Conservation (phyloP, 768 basidiomycete species). For the Pleurotus salmoneostramineus region DNA sequence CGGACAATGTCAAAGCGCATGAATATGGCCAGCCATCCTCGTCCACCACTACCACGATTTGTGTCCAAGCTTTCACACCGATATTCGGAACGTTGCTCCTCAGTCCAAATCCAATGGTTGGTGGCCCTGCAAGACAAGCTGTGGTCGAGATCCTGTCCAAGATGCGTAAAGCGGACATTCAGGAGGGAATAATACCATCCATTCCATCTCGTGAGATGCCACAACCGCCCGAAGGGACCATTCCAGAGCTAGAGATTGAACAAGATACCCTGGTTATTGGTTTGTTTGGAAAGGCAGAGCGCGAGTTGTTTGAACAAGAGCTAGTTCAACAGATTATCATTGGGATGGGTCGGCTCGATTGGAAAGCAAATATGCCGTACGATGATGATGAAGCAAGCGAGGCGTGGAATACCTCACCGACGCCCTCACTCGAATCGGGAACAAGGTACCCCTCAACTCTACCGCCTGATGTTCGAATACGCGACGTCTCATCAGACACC, state of each 20-base stretch:
- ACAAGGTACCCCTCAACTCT: background rate
- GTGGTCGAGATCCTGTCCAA: conserved; percentile 77
- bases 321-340: conserved; percentile 84
- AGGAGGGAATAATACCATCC: conserved; percentile 21
- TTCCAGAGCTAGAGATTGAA: too few relatives aligned
- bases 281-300: conserved; percentile 51
- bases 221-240: too few relatives aligned
- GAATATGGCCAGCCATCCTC: conserved; percentile 28
- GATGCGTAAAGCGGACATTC: conserved; percentile 58
- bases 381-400: conserved; percentile 18
- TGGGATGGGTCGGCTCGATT: conserved; percentile 78
- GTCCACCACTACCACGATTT: conserved; percentile 44
- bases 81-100: conserved; percentile 87
- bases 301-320: conserved; percentile 72
- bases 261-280: conserved; percentile 25
- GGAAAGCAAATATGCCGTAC: conserved; percentile 19
- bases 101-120: conserved; percentile 70
- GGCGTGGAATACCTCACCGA: background rate
- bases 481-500: background rate
- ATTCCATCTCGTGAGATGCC: background rate
- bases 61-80: conserved; percentile 86
- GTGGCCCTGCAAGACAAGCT: conserved; percentile 66
- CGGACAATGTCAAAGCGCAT: conserved; percentile 36
- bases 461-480: background rate
- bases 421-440: background rate